Evolutionary conservation across 371 early-diverging fungal species (phyloP), one percentile per base, ranked within the genome.

Genomic region (Actinomucor elegans): DNA sequence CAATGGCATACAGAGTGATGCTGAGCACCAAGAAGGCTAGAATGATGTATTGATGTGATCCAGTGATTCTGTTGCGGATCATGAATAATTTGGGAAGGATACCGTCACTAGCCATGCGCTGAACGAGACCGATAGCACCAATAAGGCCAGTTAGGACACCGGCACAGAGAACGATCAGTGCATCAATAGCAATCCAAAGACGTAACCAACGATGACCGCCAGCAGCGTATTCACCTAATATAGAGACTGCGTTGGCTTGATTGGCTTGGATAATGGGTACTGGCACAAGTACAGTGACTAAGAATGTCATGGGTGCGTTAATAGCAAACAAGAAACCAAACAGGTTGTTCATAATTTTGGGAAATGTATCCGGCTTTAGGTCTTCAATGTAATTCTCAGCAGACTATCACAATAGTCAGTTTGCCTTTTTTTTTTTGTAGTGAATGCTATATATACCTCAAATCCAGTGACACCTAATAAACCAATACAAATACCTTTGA

Each of bases 61-160:
- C 71, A 2, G 77, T 81, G 40, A 54, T 62, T 17, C 52, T 40
- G 48, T 77, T 81, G n/a, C 65, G 67, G 4, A 42, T 52, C 27
- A 80, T 38, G 23, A 85, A 67, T 29, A 80, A 66, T 15, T 53
- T 56, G 4, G 85, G 82, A 17, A 81, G 62, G 18, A 81, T 71
- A 29, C 73, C 73, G 60, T 81, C 82, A 7, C 64, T 66, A 14
- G 82, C 66, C 78, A 84, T 69, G 27, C 71, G 53, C 33, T 74
- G 74, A 17, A 82, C 57, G 15, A 85, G 59, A 1, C 80, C 80
- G 29, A 61, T 60, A 18, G 79, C 77, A 1, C 81, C 82, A 52
- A 83, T 76, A n/a, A 83, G 61, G 1, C 80, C 83, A 7, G 80
- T 78, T 24, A 85, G 47, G 1, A 81, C 81, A 33, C 85, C 85